Base-by-base conservation (phyloP, 2,329 filamentous ascomycete species). In the Penicillium nordicum region DNA sequence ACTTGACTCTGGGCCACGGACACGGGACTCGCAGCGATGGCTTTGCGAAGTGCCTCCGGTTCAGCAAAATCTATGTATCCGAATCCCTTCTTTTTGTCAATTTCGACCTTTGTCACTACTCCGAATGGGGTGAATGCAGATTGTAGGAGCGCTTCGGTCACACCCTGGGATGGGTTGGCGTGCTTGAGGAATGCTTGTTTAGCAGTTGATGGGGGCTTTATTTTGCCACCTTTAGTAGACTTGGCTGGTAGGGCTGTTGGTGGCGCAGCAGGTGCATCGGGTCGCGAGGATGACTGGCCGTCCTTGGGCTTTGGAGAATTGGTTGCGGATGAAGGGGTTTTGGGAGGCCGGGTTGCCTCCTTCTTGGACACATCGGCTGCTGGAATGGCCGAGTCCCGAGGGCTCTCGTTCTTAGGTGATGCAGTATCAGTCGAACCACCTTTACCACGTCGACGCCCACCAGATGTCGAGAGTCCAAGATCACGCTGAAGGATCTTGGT, bases 21-120 rank as follows among this genome's bases (percentile, higher is more conserved):
- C 30, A 97, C 82, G 0, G 90, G 90, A 68, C 91, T 95, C 12
- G 89, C 89, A 16, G 85, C 82, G 68, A 96, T 86, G 5, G 93
- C 93, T 67, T 89, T 91, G 65, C 84, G 84, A 27, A 97, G 79
- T 10, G 83, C 82, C 9, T 87, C 85, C 0, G 87, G 82, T 23
- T 91, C 86, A 10, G 84, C 82, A 76, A 97, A 97, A 61, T 96
- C 90, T 38, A 96, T 88, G 70, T 97, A 96, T 2, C 92, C 93
- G 67, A 96, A 96, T 0, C 92, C 92, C 73, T 97, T 97, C 67
- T 92, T 89, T 73, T 92, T 92, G 71, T 97, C 93, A 52, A 97
- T 93, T 66, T 97, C 93, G 18, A 96, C 90, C 62, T 85, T 88
- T 0, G 84, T 84, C 44, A 97, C 84, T 1, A 83, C 73, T 1